These are phyloP conservation scores for Potentilla sterilis DNA, from an alignment of 306 rosid species.

Conservation along the genomic window DNA sequence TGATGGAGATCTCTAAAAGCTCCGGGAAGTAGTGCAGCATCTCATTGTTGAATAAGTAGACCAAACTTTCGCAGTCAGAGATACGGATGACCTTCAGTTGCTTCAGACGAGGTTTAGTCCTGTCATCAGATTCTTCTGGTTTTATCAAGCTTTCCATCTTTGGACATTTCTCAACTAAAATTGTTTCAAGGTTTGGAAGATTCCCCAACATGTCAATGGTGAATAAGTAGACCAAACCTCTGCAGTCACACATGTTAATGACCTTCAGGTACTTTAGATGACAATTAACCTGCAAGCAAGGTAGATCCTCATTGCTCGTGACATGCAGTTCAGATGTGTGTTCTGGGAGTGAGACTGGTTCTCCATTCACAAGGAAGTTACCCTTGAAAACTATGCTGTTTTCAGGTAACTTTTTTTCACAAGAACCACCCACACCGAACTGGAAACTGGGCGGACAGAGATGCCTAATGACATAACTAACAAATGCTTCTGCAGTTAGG, in stretches of 20 bases:
- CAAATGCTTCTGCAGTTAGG: background rate
- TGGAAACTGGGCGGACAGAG: background rate
- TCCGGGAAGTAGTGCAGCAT: background rate
- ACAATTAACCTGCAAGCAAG: background rate
- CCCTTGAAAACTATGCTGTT: background rate
- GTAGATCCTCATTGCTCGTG: background rate
- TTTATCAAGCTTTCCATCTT: background rate
- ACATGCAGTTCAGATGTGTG: background rate
- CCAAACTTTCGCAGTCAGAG: background rate
- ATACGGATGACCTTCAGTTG: background rate
- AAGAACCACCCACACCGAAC: background rate
- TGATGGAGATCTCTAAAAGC: background rate
- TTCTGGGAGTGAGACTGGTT: background rate
- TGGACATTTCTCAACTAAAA: background rate
- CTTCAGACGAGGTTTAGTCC: background rate
- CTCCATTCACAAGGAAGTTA: background rate
- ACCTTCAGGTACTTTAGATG: background rate
- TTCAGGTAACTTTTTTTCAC: background rate
- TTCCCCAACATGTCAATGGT: background rate
- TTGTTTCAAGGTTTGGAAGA: background rate
- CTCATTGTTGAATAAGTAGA: background rate
- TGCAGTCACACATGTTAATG: background rate
- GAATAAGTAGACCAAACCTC: background rate
- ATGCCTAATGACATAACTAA: background rate
- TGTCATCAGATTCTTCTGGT: background rate